Percentiles rank a stretch among this genome's conserved stretches.
phyloP scores from a whole-genome alignment of 2,329 filamentous ascomycete genomes.

The Colletotrichum gloeosporioides region DNA sequence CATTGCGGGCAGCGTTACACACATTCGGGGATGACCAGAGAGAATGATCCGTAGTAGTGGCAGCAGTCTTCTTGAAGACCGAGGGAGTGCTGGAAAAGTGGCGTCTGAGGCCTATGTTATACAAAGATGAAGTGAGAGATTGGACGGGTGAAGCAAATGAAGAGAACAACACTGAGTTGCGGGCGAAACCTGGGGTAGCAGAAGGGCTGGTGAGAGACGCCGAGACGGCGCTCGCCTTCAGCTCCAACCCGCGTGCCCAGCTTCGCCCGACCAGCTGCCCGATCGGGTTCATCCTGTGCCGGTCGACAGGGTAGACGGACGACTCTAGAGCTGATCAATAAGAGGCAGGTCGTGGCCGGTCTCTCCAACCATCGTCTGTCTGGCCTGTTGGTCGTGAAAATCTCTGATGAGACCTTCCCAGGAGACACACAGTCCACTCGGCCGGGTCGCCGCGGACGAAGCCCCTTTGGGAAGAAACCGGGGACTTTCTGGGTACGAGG shows the following conservation, averaged over 20 bases:
- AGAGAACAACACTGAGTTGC: neutral
- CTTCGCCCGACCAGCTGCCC: slow-evolving; percentile 16
- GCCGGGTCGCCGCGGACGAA: slow-evolving; percentile 1
- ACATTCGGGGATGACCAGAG: neutral
- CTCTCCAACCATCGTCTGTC: neutral
- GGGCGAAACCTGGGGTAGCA: neutral
- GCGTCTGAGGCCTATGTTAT: slow-evolving; percentile 3
- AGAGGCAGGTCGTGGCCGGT: slow-evolving; percentile 7
- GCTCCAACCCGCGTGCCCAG: slow-evolving; percentile 8
- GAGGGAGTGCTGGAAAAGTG: neutral
- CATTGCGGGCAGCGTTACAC: neutral
- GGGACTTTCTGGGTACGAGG: neutral
- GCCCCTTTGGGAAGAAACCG: slow-evolving; percentile 10
- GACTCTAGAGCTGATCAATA: neutral
- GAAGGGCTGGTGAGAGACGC: neutral
- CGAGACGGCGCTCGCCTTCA: neutral
- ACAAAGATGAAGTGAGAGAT: neutral
- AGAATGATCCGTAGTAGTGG: neutral
- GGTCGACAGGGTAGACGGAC: neutral
- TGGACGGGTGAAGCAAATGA: neutral
- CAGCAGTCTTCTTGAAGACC: neutral
- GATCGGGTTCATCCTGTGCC: slow-evolving; percentile 15
- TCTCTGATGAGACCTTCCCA: slow-evolving; percentile 9
- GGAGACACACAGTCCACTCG: neutral
- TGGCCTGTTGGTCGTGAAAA: slow-evolving; percentile 2